A percentile compares a stretch with the other conserved stretches of the same genome.
Evolutionary conservation across 2,329 filamentous ascomycete species (phyloP).

Genomic region (Leptographium galeiforme): DNA sequence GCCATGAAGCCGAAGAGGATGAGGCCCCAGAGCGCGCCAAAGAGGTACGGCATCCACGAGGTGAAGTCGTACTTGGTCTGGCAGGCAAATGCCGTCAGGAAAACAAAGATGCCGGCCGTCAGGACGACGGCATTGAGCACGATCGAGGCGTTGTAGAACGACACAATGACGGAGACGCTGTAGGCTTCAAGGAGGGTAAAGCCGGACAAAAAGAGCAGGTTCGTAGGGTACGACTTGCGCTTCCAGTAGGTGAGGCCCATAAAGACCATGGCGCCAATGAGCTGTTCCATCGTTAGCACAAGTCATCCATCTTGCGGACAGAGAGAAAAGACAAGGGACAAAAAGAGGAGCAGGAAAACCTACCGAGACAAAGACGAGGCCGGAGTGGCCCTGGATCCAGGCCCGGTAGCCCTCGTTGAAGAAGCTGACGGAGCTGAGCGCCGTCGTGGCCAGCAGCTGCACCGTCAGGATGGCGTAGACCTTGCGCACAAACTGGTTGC

Average conservation of each 20-base stretch:
- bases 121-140: slow-evolving; percentile 85
- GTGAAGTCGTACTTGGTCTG: slow-evolving; percentile 99
- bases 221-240: slow-evolving; percentile 87
- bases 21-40: slow-evolving; percentile 78
- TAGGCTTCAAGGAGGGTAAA: slow-evolving; percentile 94
- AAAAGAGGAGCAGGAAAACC: slow-evolving; percentile 15
- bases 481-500: slow-evolving; percentile 93
- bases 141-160: slow-evolving; percentile 71
- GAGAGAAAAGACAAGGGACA: background rate
- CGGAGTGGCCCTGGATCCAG: slow-evolving; percentile 78
- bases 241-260: slow-evolving; percentile 90
- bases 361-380: slow-evolving; percentile 74
- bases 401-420: slow-evolving; percentile 62
- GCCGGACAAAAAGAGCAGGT: slow-evolving; percentile 77
- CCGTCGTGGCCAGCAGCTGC: slow-evolving; percentile 74
- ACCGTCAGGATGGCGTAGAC: slow-evolving; percentile 97
- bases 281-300: slow-evolving; percentile 21
- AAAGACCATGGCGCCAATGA: slow-evolving; percentile 72
- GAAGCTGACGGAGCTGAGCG: slow-evolving; percentile 74
- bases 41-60: slow-evolving; percentile 89
- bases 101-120: slow-evolving; percentile 70
- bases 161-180: slow-evolving; percentile 81
- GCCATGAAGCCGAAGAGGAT: slow-evolving; percentile 89
- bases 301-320: background rate
- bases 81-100: slow-evolving; percentile 79